Conservation (phyloP, 768 basidiomycete genomes). For the Serpula lacrymans region DNA sequence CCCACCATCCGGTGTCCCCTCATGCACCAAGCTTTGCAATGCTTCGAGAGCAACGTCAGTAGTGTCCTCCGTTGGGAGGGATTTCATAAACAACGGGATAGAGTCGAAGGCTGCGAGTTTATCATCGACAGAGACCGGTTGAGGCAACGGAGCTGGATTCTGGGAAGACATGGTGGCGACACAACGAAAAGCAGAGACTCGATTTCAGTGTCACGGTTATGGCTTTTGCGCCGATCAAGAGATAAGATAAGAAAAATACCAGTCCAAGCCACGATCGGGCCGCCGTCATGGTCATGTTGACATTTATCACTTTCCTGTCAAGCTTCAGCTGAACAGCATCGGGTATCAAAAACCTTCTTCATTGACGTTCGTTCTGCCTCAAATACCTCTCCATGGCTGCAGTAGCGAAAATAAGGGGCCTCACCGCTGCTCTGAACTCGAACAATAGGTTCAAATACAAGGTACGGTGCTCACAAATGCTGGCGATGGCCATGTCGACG, state of each 20-base stretch:
- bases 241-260: too few species aligned
- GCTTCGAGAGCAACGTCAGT: constrained; percentile 72
- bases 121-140: constrained; percentile 23
- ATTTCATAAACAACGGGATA: constrained; percentile 90
- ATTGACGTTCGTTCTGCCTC: constrained; percentile 8
- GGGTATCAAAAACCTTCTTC: too few species aligned
- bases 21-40: constrained; percentile 79
- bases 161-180: too few species aligned
- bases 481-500: background rate
- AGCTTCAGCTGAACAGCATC: too few species aligned
- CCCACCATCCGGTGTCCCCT: constrained; percentile 93
- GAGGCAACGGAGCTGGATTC: constrained; percentile 22
- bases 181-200: too few species aligned
- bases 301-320: too few species aligned
- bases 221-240: too few species aligned
- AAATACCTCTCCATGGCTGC: constrained; percentile 17
- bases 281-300: too few species aligned
- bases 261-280: too few species aligned
- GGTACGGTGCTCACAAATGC: constrained; percentile 31
- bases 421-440: constrained; percentile 61
- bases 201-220: too few species aligned
- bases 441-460: constrained; percentile 59
- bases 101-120: constrained; percentile 51
- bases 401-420: constrained; percentile 40
- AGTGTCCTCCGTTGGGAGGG: constrained; percentile 64